These are phyloP conservation scores for Petunia axillaris DNA, from an alignment of 257 asterid species.

Conservation along the genomic window DNA sequence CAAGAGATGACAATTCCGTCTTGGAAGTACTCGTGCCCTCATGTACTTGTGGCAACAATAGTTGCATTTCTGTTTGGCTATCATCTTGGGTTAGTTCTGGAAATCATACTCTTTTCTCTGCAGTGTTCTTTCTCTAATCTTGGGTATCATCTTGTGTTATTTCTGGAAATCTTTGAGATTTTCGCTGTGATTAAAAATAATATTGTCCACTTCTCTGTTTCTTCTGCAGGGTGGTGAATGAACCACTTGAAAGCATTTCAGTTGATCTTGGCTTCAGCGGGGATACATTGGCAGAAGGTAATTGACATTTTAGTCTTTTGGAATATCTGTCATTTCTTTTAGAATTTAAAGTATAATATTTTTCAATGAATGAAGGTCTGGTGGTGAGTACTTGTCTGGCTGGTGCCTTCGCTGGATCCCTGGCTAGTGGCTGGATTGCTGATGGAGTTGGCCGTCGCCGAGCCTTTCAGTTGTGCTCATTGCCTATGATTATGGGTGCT, in stretches of 20 bases:
- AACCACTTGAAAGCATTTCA: constrained; percentile 93
- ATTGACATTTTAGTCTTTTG: constrained; percentile 22
- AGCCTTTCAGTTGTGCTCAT: constrained; percentile 82
- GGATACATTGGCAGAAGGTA: constrained; percentile 79
- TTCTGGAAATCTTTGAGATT: background rate
- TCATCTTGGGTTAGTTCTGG: constrained; percentile 84
- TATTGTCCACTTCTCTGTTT: background rate
- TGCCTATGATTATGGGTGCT: constrained; percentile 85
- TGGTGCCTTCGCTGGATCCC: constrained; percentile 89
- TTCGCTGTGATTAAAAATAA: constrained; percentile 21
- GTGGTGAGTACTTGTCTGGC: constrained; percentile 91
- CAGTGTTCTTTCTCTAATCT: background rate
- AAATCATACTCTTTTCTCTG: constrained; percentile 4
- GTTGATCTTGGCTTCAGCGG: constrained; percentile 87
- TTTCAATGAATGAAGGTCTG: constrained; percentile 55
- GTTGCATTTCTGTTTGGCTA: constrained; percentile 90
- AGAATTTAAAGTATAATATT: constrained; percentile 22
- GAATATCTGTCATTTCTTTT: constrained; percentile 3
- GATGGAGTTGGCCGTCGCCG: constrained; percentile 86
- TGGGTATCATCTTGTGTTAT: background rate
- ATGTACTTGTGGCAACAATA: constrained; percentile 77
- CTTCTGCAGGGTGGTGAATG: constrained; percentile 78
- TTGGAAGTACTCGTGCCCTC: constrained; percentile 87
- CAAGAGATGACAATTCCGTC: constrained; percentile 64
- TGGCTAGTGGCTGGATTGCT: constrained; percentile 87